Conservation (phyloP, 163 green algal species). For the Chlamydomonas reinhardtii region DNA sequence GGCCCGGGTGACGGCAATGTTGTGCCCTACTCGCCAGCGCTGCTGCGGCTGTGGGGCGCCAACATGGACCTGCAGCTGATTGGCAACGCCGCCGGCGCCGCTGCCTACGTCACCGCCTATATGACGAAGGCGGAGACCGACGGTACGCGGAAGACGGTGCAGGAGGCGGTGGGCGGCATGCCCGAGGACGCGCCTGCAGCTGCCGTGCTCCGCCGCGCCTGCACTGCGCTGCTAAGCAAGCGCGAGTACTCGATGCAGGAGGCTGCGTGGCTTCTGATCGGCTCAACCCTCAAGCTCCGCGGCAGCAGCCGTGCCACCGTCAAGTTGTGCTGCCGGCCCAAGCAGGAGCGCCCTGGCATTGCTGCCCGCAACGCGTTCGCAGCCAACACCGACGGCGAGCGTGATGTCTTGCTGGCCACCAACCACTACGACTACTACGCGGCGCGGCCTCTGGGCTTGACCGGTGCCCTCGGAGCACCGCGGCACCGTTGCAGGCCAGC, state of each 20-base stretch:
- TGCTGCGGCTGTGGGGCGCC: constrained; percentile 3
- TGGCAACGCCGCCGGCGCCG: not conserved
- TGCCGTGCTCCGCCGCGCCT: not conserved
- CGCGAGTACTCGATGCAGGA: constrained; percentile 16
- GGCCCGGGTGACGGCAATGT: not conserved
- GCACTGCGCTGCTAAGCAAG: not conserved
- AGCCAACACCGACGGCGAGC: not conserved
- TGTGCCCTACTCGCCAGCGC: not conserved
- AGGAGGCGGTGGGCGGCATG: not conserved
- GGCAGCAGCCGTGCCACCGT: not conserved
- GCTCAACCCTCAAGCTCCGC: not conserved
- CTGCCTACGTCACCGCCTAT: constrained; percentile 9
- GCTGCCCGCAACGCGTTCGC: not conserved
- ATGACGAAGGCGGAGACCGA: constrained; percentile 13
- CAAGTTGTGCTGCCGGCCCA: not conserved
- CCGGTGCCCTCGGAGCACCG: no score
- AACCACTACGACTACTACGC: constrained; percentile 18
- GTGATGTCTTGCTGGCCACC: not conserved
- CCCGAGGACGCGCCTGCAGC: not conserved
- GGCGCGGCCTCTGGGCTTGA: no score
- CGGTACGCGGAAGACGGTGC: not conserved
- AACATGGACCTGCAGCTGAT: constrained; percentile 21
- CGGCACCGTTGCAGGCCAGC: no score
- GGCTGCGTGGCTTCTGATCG: not conserved
- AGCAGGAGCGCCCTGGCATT: not conserved